phyloP scores from a whole-genome alignment of 1,284 basidiomycete genomes.

The Lentinula novae-zelandiae region DNA sequence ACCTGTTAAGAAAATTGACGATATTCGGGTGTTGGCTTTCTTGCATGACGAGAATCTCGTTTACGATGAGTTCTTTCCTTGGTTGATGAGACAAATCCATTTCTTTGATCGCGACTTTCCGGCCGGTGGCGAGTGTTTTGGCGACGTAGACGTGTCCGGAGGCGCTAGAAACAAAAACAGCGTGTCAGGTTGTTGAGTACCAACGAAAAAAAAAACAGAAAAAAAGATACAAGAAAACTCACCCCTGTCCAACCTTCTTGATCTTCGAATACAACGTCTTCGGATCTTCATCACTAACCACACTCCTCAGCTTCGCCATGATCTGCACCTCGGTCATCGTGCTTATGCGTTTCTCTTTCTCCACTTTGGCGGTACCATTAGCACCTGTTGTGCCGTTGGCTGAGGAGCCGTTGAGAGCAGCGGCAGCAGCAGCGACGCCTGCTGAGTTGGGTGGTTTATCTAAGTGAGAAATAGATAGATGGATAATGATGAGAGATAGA shows the following conservation, averaged over 20 bases:
- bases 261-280: conserved; percentile 93
- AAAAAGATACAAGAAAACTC: conserved; percentile 15
- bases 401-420: conserved; percentile 43
- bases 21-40: conserved; percentile 98
- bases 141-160: conserved; percentile 99
- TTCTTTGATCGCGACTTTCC: conserved; percentile 98
- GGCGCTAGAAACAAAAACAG: conserved; percentile 50
- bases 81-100: conserved; percentile 98
- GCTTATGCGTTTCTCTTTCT: conserved; percentile 84
- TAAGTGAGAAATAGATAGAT: neutral
- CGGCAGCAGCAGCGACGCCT: conserved; percentile 68
- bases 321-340: conserved; percentile 98
- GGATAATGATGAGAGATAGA: neutral
- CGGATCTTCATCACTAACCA: conserved; percentile 87
- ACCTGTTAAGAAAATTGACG: conserved; percentile 79
- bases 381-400: too few species aligned
- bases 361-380: conserved; percentile 39
- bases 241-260: conserved; percentile 99
- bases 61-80: conserved; percentile 96
- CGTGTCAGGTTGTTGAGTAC: too few species aligned
- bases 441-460: conserved; percentile 18
- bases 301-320: conserved; percentile 93
- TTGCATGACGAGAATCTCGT: conserved; percentile 99
- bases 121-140: conserved; percentile 82
- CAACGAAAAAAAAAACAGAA: neutral